Evolutionary conservation across 805 yeast species (phyloP).

Genomic region (Kuraishia ogatae): DNA sequence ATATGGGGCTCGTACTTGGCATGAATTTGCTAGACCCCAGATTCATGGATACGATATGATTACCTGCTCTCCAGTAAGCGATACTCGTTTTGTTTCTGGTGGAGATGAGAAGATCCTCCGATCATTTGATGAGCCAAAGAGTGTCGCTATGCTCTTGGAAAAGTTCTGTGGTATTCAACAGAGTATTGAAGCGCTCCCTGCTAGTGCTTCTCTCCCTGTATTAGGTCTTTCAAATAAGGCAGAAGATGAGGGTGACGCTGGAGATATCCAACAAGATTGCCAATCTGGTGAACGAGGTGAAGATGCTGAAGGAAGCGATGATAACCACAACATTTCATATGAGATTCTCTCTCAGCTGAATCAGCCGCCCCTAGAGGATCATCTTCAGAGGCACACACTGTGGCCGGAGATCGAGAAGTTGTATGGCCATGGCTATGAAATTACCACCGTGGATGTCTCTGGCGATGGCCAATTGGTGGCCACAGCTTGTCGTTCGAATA

Average conservation of each 20-base stretch:
- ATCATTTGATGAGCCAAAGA: constrained; percentile 80
- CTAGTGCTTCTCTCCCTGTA: constrained; percentile 85
- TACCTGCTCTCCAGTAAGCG: constrained; percentile 53
- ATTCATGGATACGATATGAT: constrained; percentile 98
- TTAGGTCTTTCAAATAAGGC: constrained; percentile 92
- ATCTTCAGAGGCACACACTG: constrained; percentile 80
- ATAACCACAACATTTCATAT: constrained; percentile 25
- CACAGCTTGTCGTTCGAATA: constrained; percentile 87
- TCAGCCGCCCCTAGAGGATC: constrained; percentile 81
- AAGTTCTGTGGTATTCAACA: constrained; percentile 40
- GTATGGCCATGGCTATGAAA: constrained; percentile 97
- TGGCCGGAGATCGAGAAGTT: constrained; percentile 95
- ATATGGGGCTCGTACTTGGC: constrained; percentile 46
- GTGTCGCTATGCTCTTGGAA: constrained; percentile 56
- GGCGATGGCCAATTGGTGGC: constrained; percentile 61
- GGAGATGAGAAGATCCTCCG: constrained; percentile 94
- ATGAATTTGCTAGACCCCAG: constrained; percentile 94
- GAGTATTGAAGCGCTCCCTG: constrained; percentile 44
- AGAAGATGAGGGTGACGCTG: constrained; percentile 39
- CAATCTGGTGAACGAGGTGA: constrained; percentile 30
- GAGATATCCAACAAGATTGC: constrained; percentile 27
- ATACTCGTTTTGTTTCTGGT: constrained; percentile 72
- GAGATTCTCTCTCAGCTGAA: constrained; percentile 37
- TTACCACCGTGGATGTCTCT: constrained; percentile 67
- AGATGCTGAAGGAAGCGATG: constrained; percentile 20